Evolutionary conservation across 2,329 filamentous ascomycete species (phyloP), one percentile per base, ranked within the genome.

Genomic region (Sclerotinia borealis): DNA sequence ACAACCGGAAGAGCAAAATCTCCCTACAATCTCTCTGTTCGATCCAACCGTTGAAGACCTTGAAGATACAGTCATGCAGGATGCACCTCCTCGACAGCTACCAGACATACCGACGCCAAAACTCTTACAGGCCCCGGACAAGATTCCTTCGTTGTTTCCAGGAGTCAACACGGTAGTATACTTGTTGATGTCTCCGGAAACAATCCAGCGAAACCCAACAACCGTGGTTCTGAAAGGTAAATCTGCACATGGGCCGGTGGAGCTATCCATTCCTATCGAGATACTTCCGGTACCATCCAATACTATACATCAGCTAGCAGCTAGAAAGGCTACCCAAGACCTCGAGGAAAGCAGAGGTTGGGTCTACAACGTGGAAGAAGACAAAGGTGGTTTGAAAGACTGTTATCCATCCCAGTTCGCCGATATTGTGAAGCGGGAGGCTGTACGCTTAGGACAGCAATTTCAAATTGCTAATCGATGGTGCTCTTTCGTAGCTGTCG

Each of bases 401-500:
- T 75, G 77, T 54, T 77, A 81, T 48, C 73, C 78, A 4, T 78
- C 79, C 19, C 79, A 78, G 4, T 87, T 87, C 71, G 74, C 80
- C 15, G 81, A 85, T 52, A 79, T 91, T 70, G 82, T 86, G 0
- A 81, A 88, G 72, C 80, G 81, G 1, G 88, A 92, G 71, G 87
- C 82, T 10, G 85, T 91, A 1, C 77, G 83, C 0, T 77, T 92
- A 0, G 88, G 89, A 0, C 79, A 86, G 15, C 78, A 80, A 63
- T 90, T 85, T 70, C 87, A 90, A 69, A 82, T 92, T 10, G 83
- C 81, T 2, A 84, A 87, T 1, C 89, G 87, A 71, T 90, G 85
- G 82, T 89, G 85, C 70, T 90, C 87, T 0, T 92, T 92, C 66
- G 84, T 92, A 3, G 89, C 89, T 2, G 79, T 89, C 1, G 79